Conservation (phyloP, 805 yeast species). For the Zygoascus bituminiphila region DNA sequence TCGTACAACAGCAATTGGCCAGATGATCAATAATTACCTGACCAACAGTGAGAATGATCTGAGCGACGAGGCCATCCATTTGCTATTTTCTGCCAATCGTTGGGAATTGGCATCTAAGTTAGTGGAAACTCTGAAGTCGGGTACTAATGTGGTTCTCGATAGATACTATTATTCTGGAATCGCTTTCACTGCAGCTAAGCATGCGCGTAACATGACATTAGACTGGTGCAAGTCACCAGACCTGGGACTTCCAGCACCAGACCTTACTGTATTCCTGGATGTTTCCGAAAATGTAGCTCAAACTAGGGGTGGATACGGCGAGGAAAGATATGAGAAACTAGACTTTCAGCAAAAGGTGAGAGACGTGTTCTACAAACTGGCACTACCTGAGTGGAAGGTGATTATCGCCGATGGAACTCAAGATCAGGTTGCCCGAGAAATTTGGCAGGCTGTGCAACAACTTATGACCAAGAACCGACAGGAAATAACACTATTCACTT, state of each 20-base stretch:
- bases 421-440: constrained; percentile 42
- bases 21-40: constrained; percentile 66
- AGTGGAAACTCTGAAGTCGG: constrained; percentile 37
- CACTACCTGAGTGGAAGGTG: constrained; percentile 32
- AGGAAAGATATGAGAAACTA: constrained; percentile 78
- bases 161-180: constrained; percentile 89
- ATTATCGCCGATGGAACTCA: constrained; percentile 56
- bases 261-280: constrained; percentile 68
- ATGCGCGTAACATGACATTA: constrained; percentile 39
- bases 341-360: constrained; percentile 72
- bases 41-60: constrained; percentile 32
- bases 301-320: constrained; percentile 75
- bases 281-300: constrained; percentile 40
- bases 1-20: constrained; percentile 73
- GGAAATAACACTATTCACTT: background rate
- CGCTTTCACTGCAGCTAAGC: constrained; percentile 83
- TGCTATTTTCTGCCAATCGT: constrained; percentile 84
- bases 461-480: background rate
- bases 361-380: constrained; percentile 40
- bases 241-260: constrained; percentile 79
- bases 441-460: constrained; percentile 20
- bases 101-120: constrained; percentile 71
- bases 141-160: constrained; percentile 63
- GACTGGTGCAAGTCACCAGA: constrained; percentile 83
- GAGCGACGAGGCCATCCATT: constrained; percentile 75